Evolutionary conservation across 306 rosid species (phyloP), one percentile per base, ranked within the genome.

Genomic region (Alnus glutinosa): DNA sequence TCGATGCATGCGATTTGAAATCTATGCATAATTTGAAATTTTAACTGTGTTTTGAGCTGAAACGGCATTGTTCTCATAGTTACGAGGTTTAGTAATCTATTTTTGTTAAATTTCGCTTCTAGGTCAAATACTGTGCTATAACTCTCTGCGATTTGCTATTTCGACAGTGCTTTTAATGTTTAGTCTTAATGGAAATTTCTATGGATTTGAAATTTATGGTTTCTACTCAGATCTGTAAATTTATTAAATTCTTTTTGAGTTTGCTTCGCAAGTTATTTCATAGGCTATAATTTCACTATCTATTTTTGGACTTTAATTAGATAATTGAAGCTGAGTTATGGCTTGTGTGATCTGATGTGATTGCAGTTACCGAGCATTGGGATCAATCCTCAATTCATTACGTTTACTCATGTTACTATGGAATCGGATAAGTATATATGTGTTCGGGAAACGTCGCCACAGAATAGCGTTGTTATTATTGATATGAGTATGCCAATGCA

Each of bases 351-450:
- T 88, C 83, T 83, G 88, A 77, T 90, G 87, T 78, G 23, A 71
- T 87, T 88, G 89, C 91, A 94, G 98, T 82, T 94, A 84, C 94
- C 98, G 30, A 94, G 97, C 86, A 70, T 92, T 84, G 98, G 98
- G 74, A 92, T 94, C 74, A 92, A 85, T 88, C 91, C 88, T 7
- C 98, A 94, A 74, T 92, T 92, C 89, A 92, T 94, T 61, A 94
- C 98, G 1, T 94, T 94, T 78, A 94, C 97, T 39, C 98, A 94
- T 78, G 98, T 94, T 63, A 94, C 98, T 36, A 92, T 94, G 98
- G 98, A 94, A 81, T 94, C 98, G 0, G 98, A 94, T 47, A 94
- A 94, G 90, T 94, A 90, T 75, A 94, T 94, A 79, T 94, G 98
- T 34, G 97, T 94, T 67, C 87, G 98, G 23, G 98, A 94, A 83